These are phyloP conservation scores for Syncephalastrum monosporum DNA, from an alignment of 371 early-diverging fungal genomes.

Conservation along the genomic window DNA sequence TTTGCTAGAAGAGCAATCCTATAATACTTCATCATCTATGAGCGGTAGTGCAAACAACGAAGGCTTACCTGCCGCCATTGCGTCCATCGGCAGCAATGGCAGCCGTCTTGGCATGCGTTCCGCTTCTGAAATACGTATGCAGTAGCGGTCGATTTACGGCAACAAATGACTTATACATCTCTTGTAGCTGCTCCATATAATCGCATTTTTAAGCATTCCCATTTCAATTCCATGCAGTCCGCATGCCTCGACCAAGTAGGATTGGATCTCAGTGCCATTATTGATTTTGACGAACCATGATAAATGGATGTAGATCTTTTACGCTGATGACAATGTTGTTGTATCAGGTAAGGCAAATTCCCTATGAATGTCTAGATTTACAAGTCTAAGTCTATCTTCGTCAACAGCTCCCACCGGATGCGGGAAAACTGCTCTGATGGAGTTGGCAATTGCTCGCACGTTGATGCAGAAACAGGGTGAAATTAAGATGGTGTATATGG, in stretches of 20 bases:
- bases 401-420: constrained; percentile 81
- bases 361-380: not conserved
- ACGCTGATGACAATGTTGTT: constrained; percentile 56
- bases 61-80: too few relatives aligned
- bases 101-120: constrained; percentile 12
- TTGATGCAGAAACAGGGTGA: constrained; percentile 20
- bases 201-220: constrained; percentile 41
- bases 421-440: constrained; percentile 81
- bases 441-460: constrained; percentile 66
- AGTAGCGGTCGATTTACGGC: not conserved
- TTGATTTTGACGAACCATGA: not conserved
- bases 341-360: constrained; percentile 38
- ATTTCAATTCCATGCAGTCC: constrained; percentile 69
- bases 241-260: constrained; percentile 58
- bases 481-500: constrained; percentile 77
- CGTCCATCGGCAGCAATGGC: too few relatives aligned
- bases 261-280: not conserved
- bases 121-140: constrained; percentile 23
- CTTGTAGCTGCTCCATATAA: constrained; percentile 30
- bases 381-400: not conserved
- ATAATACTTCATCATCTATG: not conserved
- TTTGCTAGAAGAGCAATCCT: constrained; percentile 9
- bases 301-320: constrained; percentile 21
- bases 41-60: not conserved
- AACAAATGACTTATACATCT: not conserved